Conservation (phyloP, 106 monocot species). For the Amphibolis antarctica region DNA sequence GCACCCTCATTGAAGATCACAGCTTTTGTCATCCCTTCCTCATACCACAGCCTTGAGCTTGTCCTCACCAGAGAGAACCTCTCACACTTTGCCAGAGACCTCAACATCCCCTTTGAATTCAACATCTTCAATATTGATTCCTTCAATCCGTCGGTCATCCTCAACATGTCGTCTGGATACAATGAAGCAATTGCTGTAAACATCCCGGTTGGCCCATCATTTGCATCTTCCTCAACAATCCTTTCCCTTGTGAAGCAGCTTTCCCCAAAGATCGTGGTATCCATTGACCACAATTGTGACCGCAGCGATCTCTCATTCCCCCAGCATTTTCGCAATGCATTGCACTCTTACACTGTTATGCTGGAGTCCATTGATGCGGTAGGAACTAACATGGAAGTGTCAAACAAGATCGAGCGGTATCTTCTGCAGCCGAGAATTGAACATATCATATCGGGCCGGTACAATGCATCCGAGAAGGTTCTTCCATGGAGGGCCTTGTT, state of each 20-base stretch:
- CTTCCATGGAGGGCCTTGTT: constrained; percentile 42
- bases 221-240: constrained; percentile 17
- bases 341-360: constrained; percentile 43
- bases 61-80: constrained; percentile 66
- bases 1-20: constrained; percentile 53
- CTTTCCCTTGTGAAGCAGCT: constrained; percentile 64
- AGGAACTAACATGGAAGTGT: constrained; percentile 33
- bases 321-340: constrained; percentile 44
- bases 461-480: constrained; percentile 26
- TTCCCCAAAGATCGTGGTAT: constrained; percentile 58
- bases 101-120: constrained; percentile 61
- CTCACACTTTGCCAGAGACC: constrained; percentile 49
- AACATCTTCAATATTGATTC: constrained; percentile 33
- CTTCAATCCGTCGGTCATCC: constrained; percentile 37
- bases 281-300: constrained; percentile 49
- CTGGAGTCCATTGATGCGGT: constrained; percentile 75
- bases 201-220: constrained; percentile 28
- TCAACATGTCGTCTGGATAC: constrained; percentile 17
- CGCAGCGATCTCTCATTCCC: constrained; percentile 57
- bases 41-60: constrained; percentile 61
- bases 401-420: constrained; percentile 55
- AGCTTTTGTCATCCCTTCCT: constrained; percentile 36
- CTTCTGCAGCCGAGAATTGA: constrained; percentile 66
- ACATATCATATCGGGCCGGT: constrained; percentile 28
- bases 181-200: constrained; percentile 65